Base-by-base conservation (phyloP, 208 protist species). In the Leishmania lainsoni region DNA sequence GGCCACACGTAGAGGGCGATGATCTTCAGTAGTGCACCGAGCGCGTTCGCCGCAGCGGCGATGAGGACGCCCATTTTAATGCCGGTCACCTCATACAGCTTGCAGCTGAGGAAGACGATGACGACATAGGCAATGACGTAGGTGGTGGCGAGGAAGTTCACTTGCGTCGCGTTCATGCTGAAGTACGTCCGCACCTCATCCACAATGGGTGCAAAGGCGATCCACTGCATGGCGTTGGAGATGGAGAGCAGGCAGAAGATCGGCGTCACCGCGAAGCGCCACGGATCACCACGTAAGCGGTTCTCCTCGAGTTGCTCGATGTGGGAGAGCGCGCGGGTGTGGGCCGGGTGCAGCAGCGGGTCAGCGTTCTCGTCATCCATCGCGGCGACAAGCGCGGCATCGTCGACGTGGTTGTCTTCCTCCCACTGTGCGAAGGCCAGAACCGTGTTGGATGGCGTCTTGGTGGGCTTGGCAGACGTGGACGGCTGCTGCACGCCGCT, bases 81-180 rank as follows among this genome's bases (percentile, higher is more conserved):
- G 58, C 91, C 92, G 4, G 88, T 90, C 45, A 92, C 78, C 73
- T 96, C 92, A 78, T 92, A 96, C 32, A 94, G 78, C 80, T 94
- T 94, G 78, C 92, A 96, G 78, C 90, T 96, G n/a, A 96, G 80
- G 71, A 96, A 94, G 51, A 94, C 92, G 78, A 89, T 86, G 26
- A 79, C 83, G 12, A 96, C 89, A 59, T 96, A 96, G n/a, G 90
- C 86, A 59, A 96, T 93, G 59, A 96, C 89, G 81, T 96, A 96
- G 51, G 86, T 93, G 14, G 89, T 92, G 17, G 91, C 75, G n/a
- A 96, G 86, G 76, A 93, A 92, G 83, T 94, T 93, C 0, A 94
- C 84, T 51, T 92, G 86, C 9, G 86, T 85, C 6, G 92, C 83
- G 61, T 63, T 91, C 85, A 92, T 93, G 65, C 80, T n/a, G 54